Percentiles rank a stretch among this genome's conserved stretches.
Conservation (phyloP, 768 basidiomycete species). For the Clavaria fumosa region DNA sequence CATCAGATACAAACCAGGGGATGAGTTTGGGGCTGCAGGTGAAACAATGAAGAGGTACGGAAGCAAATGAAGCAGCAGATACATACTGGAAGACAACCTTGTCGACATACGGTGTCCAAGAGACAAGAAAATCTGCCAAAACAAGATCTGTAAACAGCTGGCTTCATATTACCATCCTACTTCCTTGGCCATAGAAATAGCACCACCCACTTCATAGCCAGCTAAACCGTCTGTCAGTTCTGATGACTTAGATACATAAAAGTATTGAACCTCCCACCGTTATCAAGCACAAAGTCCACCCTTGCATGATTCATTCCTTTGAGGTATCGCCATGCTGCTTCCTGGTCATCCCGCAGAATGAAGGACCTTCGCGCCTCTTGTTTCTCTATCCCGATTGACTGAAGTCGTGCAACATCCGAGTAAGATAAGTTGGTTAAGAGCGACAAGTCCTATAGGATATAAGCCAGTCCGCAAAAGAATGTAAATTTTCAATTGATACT, state of each 20-base stretch:
- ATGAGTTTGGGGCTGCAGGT: conserved; percentile 69
- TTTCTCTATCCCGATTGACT: conserved; percentile 68
- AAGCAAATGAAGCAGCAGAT: background rate
- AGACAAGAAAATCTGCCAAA: conserved; percentile 85
- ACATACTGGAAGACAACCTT: conserved; percentile 83
- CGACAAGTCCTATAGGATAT: conserved; percentile 61
- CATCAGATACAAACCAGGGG: conserved; percentile 97
- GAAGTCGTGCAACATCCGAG: conserved; percentile 69
- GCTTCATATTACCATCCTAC: no score
- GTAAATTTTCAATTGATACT: conserved; percentile 11
- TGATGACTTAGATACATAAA: no score
- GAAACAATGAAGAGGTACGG: background rate
- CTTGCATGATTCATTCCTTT: conserved; percentile 31
- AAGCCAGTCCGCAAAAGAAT: background rate
- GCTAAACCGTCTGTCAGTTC: no score
- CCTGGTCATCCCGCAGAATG: conserved; percentile 77
- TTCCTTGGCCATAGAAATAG: no score
- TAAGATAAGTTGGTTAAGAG: conserved; percentile 76
- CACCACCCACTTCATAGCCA: conserved; percentile 63
- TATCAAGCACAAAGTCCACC: conserved; percentile 85
- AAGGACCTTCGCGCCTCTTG: conserved; percentile 61
- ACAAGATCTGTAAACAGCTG: conserved; percentile 89
- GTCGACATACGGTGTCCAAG: conserved; percentile 69
- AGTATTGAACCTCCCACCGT: conserved; percentile 34
- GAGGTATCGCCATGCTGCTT: conserved; percentile 57